A percentile compares a stretch with the other conserved stretches of the same genome.
These are phyloP conservation scores for Aureobasidium pullulans DNA, from an alignment of 2,329 filamentous ascomycete species.

Conservation along the genomic window DNA sequence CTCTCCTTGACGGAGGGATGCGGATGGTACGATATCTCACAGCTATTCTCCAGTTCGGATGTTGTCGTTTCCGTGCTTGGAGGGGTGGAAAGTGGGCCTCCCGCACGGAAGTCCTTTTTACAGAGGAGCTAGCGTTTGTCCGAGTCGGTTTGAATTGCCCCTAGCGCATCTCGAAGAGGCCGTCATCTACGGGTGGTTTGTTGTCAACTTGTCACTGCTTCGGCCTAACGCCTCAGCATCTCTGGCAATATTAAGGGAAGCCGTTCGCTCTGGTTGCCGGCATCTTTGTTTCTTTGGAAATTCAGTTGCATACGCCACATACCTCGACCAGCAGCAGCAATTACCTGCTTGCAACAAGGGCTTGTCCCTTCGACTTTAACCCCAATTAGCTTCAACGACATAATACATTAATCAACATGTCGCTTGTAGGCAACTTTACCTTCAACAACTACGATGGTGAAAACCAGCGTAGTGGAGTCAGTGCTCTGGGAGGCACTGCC, in stretches of 20 bases:
- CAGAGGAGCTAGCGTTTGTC: neutral
- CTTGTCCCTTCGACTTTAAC: neutral
- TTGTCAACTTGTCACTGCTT: constrained; percentile 4
- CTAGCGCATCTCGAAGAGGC: neutral
- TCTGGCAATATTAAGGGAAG: constrained; percentile 2
- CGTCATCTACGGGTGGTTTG: neutral
- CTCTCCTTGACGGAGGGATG: neutral
- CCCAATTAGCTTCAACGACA: neutral
- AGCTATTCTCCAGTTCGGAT: neutral
- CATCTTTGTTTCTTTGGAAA: neutral
- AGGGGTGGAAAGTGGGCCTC: neutral
- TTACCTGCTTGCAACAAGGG: neutral
- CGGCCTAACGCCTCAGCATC: neutral
- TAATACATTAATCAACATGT: constrained; percentile 27
- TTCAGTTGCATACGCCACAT: neutral
- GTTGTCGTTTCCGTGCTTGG: neutral
- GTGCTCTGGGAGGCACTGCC: constrained; percentile 25
- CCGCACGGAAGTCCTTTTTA: constrained; percentile 1
- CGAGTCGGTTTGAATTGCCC: constrained; percentile 3
- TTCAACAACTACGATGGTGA: constrained; percentile 35
- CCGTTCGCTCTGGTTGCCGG: neutral
- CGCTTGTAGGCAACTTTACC: constrained; percentile 36
- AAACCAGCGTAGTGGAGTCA: constrained; percentile 30
- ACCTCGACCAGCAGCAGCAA: neutral
- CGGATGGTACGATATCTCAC: neutral